Evolutionary conservation across 257 asterid genomes (phyloP).

Genomic region (Solanum corneliomulleri): DNA sequence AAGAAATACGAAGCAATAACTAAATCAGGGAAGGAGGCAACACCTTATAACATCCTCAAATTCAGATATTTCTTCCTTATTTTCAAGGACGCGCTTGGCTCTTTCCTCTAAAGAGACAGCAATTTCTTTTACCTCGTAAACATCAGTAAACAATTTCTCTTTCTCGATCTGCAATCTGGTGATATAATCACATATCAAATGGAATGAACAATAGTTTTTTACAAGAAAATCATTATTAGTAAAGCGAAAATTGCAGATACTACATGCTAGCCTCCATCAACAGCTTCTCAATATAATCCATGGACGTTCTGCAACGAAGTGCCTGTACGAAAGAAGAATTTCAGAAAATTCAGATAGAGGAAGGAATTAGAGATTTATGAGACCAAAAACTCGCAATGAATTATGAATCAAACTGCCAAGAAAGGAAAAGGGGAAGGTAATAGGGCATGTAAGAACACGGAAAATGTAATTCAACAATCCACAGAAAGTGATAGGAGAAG

Average conservation of each 20-base stretch:
- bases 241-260: conserved; percentile 17
- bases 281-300: conserved; percentile 52
- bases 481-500: not conserved
- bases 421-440: not conserved
- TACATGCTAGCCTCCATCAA: conserved; percentile 60
- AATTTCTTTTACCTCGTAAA: conserved; percentile 29
- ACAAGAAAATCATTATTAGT: not conserved
- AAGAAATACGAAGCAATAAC: not conserved
- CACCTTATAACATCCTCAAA: conserved; percentile 75
- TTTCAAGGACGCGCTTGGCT: conserved; percentile 44
- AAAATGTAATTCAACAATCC: not conserved
- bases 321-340: conserved; percentile 32
- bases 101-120: conserved; percentile 63
- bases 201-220: conserved; percentile 1
- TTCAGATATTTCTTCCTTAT: conserved; percentile 44
- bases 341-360: not conserved
- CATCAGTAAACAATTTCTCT: conserved; percentile 61
- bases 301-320: conserved; percentile 41
- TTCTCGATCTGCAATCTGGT: conserved; percentile 74
- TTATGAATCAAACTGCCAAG: not conserved
- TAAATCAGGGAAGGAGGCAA: not conserved
- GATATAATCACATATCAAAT: conserved; percentile 19
- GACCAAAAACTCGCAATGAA: not conserved
- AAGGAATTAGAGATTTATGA: not conserved
- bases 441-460: not conserved